Evolutionary conservation across 2,329 filamentous ascomycete genomes (phyloP), one percentile per base, ranked within the genome.

Genomic region (Rhexocercosporidium sp.): DNA sequence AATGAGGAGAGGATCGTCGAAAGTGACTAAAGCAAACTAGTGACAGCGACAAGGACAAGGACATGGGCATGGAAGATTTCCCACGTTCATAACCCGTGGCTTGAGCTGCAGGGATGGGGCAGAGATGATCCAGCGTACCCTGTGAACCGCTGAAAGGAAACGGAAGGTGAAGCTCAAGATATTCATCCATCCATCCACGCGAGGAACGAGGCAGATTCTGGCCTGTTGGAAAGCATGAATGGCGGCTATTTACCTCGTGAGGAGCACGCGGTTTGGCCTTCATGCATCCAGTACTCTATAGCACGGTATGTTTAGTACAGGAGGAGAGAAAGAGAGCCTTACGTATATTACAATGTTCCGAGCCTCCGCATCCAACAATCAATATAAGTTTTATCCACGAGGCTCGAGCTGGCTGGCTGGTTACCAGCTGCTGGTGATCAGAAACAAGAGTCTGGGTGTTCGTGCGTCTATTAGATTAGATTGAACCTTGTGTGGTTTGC

Each of bases 1-100:
- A 37, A 37, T 37, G 12, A 11, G 8, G 34, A 6, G 34, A 37
- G 34, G 34, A 37, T 37, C 34, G 41, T 20, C 41, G n/a, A n/a
- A n/a, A 47, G n/a, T n/a, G n/a, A 47, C n/a, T 20, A 9, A 22
- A 25, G 22, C 44, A n/a, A 8, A 18, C 16, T 44, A 14, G 41
- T 20, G 8, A 44, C 6, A 44, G n/a, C 41, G 2, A 20, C 41
- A 44, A 44, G 41, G 41, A 47, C 44, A 47, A 7, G n/a, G 44
- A 22, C 44, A 22, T 9, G n/a, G n/a, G 22, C 44, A 12, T 27
- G 47, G 47, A 11, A 34, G 7, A 34, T 56, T 11, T 20, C 51
- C n/a, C 46, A 49, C 46, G 46, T 49, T 49, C 46, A 49, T 49
- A 27, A 20, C 46, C 46, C 46, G 46, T 49, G 46, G 46, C 46